Evolutionary conservation across 192 early-diverging fungal genomes (phyloP).

Genomic region (Diversispora epigaea): DNA sequence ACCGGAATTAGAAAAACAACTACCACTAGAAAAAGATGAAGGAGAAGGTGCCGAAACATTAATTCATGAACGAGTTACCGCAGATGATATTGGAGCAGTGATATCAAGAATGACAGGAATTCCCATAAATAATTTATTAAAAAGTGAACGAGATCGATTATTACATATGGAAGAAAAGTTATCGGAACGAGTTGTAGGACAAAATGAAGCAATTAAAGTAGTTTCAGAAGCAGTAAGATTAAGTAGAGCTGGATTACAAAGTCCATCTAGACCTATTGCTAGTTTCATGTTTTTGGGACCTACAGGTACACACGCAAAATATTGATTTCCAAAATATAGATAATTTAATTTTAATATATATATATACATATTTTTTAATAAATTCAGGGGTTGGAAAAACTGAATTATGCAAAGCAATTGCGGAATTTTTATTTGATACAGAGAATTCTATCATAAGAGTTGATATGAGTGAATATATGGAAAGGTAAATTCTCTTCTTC

Average conservation of each 20-base stretch:
- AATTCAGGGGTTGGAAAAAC: conserved; percentile 73
- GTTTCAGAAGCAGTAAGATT: conserved; percentile 73
- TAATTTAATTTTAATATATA: too few relatives aligned
- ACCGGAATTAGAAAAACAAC: conserved; percentile 66
- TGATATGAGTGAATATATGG: conserved; percentile 83
- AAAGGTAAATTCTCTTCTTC: conserved; percentile 36
- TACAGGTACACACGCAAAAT: conserved; percentile 36
- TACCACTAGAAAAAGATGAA: conserved; percentile 41
- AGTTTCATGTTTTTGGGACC: conserved; percentile 82
- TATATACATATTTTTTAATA: too few relatives aligned
- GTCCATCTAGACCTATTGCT: conserved; percentile 69
- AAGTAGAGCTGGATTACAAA: conserved; percentile 76
- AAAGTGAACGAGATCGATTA: conserved; percentile 69
- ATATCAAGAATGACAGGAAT: conserved; percentile 77
- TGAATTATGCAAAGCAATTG: conserved; percentile 71
- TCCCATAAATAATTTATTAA: conserved; percentile 70
- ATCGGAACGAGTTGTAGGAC: conserved; percentile 67
- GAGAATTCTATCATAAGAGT: conserved; percentile 71
- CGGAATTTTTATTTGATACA: conserved; percentile 75
- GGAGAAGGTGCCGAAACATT: conserved; percentile 43
- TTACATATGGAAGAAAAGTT: conserved; percentile 74
- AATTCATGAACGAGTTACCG: conserved; percentile 78
- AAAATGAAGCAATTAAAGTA: conserved; percentile 64
- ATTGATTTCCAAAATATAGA: too few relatives aligned
- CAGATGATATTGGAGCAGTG: conserved; percentile 74